Base-by-base conservation (phyloP, 257 asterid species). In the Solanum bukasovii region DNA sequence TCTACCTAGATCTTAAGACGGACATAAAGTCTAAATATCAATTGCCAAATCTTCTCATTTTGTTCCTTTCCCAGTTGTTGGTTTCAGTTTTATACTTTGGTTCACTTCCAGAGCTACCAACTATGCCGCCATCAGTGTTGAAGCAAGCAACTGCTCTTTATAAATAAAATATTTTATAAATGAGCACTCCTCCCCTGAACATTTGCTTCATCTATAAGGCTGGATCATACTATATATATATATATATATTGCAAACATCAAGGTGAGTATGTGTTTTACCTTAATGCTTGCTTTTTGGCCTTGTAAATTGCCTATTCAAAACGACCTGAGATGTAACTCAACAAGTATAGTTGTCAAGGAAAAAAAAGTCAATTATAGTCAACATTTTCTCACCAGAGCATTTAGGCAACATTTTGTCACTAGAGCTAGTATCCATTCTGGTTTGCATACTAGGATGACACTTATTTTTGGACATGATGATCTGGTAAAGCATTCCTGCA, bases 61-160 rank as follows among this genome's bases (percentile, higher is more conserved):
- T 91, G 25, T 63, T 86, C 81, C 27, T 71, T 70, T 25, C 49
- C 86, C 84, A 63, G 84, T 65, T 87, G 84, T 73, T 74, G 20
- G 42, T 38, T 67, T 84, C 86, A 11, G 35, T 31, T 72, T 78
- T 83, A 29, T 90, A 68, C 86, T 88, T 91, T 87, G 78, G 20
- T 56, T 52, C 67, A 5, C 46, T 25, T 61, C 61, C 71, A 21
- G 87, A 49, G 63, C 6, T 29, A 29, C 65, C 34, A 78, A 12
- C 20, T 34, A 56, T 31, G 29, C 9, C 9, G 40, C 86, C 88
- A 42, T 6, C 63, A 75, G 89, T 42, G 25, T 73, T n/a, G 86
- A 67, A 84, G 63, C 35, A 33, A 68, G 42, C 52, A 1, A 42
- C 67, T 40, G 52, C 85, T 33, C 71, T 40, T 91, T 89, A 88